Conservation (phyloP, 768 basidiomycete genomes). For the Sarcomyxa edulis region DNA sequence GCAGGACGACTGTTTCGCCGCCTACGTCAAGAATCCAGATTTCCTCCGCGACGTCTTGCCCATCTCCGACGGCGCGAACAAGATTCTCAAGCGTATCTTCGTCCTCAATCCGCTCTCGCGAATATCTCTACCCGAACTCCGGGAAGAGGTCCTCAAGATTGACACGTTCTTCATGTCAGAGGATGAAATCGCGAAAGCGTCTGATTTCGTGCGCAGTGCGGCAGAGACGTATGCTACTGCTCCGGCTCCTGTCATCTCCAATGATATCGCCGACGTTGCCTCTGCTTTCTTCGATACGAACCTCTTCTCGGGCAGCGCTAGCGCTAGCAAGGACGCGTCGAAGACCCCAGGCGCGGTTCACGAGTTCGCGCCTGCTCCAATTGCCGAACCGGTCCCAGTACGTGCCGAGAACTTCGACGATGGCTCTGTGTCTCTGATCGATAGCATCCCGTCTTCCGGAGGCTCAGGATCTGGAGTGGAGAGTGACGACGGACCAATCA, state of each 20-base stretch:
- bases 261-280: no score
- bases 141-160: conserved; percentile 46
- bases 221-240: conserved; percentile 9
- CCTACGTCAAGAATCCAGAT: conserved; percentile 56
- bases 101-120: conserved; percentile 56
- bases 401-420: conserved; percentile 9
- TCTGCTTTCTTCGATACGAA: no score
- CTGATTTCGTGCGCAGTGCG: conserved; percentile 16
- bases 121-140: conserved; percentile 58
- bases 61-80: conserved; percentile 62
- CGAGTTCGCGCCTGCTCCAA: neutral
- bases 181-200: conserved; percentile 32
- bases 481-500: conserved; percentile 43
- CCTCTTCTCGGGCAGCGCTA: no score
- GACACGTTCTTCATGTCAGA: conserved; percentile 59
- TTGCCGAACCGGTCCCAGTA: neutral
- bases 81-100: conserved; percentile 70
- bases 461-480: conserved; percentile 26
- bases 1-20: conserved; percentile 61
- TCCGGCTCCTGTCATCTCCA: conserved; percentile 6
- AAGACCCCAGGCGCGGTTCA: conserved; percentile 1
- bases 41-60: conserved; percentile 67
- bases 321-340: neutral
- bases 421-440: conserved; percentile 5
- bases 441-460: conserved; percentile 12